Base-by-base conservation (phyloP, 306 rosid genomes). In the Carpinus viminea region DNA sequence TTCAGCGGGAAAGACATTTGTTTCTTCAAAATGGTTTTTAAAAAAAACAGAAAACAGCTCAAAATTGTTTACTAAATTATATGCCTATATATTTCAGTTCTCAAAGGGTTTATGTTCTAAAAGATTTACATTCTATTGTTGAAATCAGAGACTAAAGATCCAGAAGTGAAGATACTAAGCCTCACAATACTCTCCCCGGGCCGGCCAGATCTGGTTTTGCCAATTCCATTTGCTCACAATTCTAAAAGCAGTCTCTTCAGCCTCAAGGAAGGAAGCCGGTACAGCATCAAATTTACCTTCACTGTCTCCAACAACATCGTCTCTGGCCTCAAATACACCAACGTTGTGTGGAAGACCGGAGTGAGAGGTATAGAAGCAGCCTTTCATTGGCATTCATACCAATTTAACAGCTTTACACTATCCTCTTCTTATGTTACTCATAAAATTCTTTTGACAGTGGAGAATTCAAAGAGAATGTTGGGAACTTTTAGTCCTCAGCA, bases 401-500 rank as follows among this genome's bases (percentile, higher is more conserved):
- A 41, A 18, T 12, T 62, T 0, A 62, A 15, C 53, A 24, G 69
- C 68, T 76, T 43, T 76, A 12, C 76, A 81, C 71, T 79, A 54
- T 43, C 18, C 18, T 18, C 60, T 82, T 46, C 10, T 45, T 34
- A 4, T 51, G 59, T 53, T 28, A 53, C 20, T 34, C 21, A 1
- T 9, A 43, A 0, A 26, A 56, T 21, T 12, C 20, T 72, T 78
- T 78, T 74, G 80, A 74, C 79, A 92, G 98, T 94, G 91, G 93
- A 94, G 75, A 87, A 74, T 50, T 81, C 90, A 3, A 92, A 90
- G 76, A 89, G 59, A 82, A 92, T 94, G 98, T 73, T 94, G 80
- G 98, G 98, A 85, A 90, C 96, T 62, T 94, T 84, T 72, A 89
- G 96, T 55, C 98, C 98, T 78, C 92, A 84, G 50, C 88, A 76